Base-by-base conservation (phyloP, 176 grass and related monocot genomes). In the Hordeum vulgare region DNA sequence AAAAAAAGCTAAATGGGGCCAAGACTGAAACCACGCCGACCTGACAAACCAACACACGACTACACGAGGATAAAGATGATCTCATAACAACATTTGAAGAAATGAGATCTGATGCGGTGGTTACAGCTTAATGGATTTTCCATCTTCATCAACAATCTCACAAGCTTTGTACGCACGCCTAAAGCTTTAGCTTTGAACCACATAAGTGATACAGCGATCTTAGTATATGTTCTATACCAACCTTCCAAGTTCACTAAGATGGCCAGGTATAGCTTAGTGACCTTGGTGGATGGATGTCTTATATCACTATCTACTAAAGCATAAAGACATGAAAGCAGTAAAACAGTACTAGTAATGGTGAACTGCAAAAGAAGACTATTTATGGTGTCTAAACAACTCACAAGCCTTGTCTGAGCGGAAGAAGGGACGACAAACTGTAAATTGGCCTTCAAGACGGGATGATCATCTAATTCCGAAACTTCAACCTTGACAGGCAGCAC, bases 341-440 rank as follows among this genome's bases (percentile, higher is more conserved):
- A 14, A 80, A 56, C 8, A 21, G 20, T 56, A n/a, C n/a, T n/a
- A 56, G 9, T 10, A 71, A 76, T 35, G 61, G 18, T 61, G 73
- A 47, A 33, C 20, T 25, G 56, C 27, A 42, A 67, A 89, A 84
- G 36, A 68, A 37, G 11, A 75, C 7, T 47, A 66, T 66, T 57
- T 35, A 74, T 23, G 13, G 12, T 76, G 20, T 75, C n/a, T 57
- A 56, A 17, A 71, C 11, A 77, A 90, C 88, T 90, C n/a, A 90
- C 88, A 78, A 90, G 40, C 88, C 88, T 86, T 77, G 80, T 82
- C 42, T 14, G 41, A 62, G 64, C 58, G 15, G 42, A 58, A 78
- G 75, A 54, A 82, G 83, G 42, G 18, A 86, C 31, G 42, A 21
- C 36, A 8, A 90, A 81, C 35, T 82, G 42, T 23, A 82, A 58